Base-by-base conservation (phyloP, 345 rosid species). In the Draba incana region DNA sequence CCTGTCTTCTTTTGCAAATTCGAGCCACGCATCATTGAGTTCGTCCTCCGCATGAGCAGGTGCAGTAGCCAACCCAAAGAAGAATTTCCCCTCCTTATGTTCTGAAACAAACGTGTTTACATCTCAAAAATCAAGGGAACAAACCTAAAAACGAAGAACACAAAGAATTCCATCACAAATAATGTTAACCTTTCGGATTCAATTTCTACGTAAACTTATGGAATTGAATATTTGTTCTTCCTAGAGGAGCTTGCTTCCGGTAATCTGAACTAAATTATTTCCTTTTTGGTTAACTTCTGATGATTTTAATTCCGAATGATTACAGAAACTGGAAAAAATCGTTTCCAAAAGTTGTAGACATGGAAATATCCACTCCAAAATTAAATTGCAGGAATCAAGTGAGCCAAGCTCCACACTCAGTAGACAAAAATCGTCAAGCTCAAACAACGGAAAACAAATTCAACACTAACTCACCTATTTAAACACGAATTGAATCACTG, bases 41-140 rank as follows among this genome's bases (percentile, higher is more conserved):
- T 75, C 77, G 79, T 93, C 98, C 77, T 90, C 98, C 30, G 84
- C 97, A 71, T 90, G 97, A 27, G 97, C 97, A 30, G 98, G 96
- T 3, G 97, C 98, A 3, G 98, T 93, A 42, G 97, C 98, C 83
- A 93, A 83, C 67, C 98, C 98, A 75, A 88, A 93, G 92, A 93
- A 90, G 79, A 93, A 93, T n/a, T 63, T 78, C 15, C 71, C 51
- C 38, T 74, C 68, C 69, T 49, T 75, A 35, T 81, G 56, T 58
- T 58, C 78, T 74, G 68, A 61, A 67, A 44, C 61, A 52, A 37
- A 73, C 66, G 27, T 15, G 11, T 20, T 27, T 4, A 66, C 3
- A 41, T 6, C 16, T 35, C 8, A 2, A 8, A 35, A 35, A 35
- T 8, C 39, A 35, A 35, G 39, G 2, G 2, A 35, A 35, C 39